Evolutionary conservation across 805 yeast genomes (phyloP), one percentile per base, ranked within the genome.

Genomic region (Cyberlindnera nakhonratchasimensis): DNA sequence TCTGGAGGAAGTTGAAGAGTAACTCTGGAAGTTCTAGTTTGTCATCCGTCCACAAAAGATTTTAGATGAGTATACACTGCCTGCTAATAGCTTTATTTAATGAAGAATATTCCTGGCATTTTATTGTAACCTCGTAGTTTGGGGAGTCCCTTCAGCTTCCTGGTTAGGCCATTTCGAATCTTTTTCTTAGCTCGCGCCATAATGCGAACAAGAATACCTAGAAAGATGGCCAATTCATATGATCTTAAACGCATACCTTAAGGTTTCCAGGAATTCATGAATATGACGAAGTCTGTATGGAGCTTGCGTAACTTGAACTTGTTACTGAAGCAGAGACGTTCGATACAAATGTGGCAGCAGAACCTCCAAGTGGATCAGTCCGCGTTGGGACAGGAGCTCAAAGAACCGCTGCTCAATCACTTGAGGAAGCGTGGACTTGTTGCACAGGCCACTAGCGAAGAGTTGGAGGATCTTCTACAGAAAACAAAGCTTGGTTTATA

Each of bases 401-500:
- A 57, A 17, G 64, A 63, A 26, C 72, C 77, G 1, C 43, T 77
- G 6, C 28, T 77, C 6, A 39, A 46, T 2, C 71, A 71, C 44
- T 55, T 77, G 10, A 50, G 59, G n/a, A 60, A 62, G 20, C 65
- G 83, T 43, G 79, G 78, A 0, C 61, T 78, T 2, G 51, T 78
- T 2, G 68, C 74, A 20, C 66, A 63, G 6, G 55, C 61, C 33
- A 65, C 74, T 0, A 67, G 64, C 41, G 72, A 59, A 10, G 57
- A 51, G 5, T 37, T 59, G 2, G 51, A 61, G 33, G 62, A 58
- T 0, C 43, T 57, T 5, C 35, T 64, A 3, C 40, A 53, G 3
- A 55, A 54, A 9, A 51, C 62, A 26, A 72, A 69, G 50, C 53
- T 85, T 11, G 79, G 81, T 9, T 62, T 88, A 7, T 91, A 91